A percentile compares a stretch with the other conserved stretches of the same genome.
Conservation (phyloP, 768 basidiomycete species). For the Suillus hirtellus region DNA sequence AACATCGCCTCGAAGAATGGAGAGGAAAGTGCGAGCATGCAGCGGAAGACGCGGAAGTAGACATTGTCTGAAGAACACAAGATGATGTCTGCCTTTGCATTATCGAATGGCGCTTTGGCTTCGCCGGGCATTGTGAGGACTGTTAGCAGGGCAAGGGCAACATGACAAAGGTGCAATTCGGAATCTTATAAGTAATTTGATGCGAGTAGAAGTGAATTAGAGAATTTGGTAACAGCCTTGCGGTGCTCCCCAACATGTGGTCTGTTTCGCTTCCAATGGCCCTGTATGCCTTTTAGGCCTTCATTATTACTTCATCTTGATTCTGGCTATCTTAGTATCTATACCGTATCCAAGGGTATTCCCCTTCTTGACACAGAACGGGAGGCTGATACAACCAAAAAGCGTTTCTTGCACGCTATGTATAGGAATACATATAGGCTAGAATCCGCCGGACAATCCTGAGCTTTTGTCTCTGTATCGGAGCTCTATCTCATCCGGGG, state of each 20-base stretch:
- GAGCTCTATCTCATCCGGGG: not conserved
- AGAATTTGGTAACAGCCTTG: not conserved
- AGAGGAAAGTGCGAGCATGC: slow-evolving; percentile 28
- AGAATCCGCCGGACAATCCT: too few relatives aligned
- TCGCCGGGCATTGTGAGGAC: slow-evolving; percentile 20
- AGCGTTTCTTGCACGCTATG: too few relatives aligned
- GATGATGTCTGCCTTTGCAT: slow-evolving; percentile 48
- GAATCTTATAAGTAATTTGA: slow-evolving; percentile 1
- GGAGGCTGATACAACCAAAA: not conserved
- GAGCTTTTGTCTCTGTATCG: not conserved
- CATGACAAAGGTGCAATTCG: not conserved
- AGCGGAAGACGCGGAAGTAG: slow-evolving; percentile 26
- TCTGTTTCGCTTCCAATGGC: not conserved
- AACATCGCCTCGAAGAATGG: slow-evolving; percentile 36
- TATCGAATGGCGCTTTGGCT: slow-evolving; percentile 44
- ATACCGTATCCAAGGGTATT: not conserved
- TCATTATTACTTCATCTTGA: not conserved
- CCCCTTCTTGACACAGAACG: not conserved
- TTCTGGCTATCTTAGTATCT: not conserved
- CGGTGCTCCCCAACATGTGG: not conserved
- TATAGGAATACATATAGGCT: too few relatives aligned
- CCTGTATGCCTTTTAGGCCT: not conserved
- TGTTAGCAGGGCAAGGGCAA: slow-evolving; percentile 4
- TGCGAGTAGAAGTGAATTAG: not conserved
- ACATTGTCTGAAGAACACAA: slow-evolving; percentile 50